Base-by-base conservation (phyloP, 129 eudicot genomes). In the Flaveria linearis region DNA sequence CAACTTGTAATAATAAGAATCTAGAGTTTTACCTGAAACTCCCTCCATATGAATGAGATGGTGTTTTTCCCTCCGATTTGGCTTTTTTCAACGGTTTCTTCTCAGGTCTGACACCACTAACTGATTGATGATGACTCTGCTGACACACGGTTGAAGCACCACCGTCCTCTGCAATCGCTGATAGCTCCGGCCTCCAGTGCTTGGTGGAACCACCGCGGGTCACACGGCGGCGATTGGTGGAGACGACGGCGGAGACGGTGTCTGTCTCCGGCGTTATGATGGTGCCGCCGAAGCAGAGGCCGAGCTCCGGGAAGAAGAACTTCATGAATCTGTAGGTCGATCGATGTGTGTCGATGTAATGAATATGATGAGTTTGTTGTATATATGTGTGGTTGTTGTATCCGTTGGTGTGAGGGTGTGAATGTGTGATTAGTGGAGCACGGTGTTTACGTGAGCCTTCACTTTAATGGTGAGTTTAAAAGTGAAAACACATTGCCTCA, bases 161-260 rank as follows among this genome's bases (percentile, higher is more conserved):
- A 8, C 84, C 73, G 25, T 86, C 86, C 57, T 89, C 94, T n/a
- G 85, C 67, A 23, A 89, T 89, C 18, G 69, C 87, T 2, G 79
- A 65, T 43, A 89, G 91, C 78, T 66, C 84, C 61, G 94, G 94
- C 60, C 78, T 80, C 94, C 94, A 89, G 30, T 83, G 68, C 30
- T 60, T 69, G 64, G 81, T 1, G 7, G 78, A 57, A 36, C 68
- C 78, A 62, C 57, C 57, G 33, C 61, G 84, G 25, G 14, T 74
- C 46, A 60, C 64, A 33, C 82, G 86, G 15, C 77, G 53, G 73
- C 82, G 73, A 42, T 39, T 84, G 30, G 82, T 57, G 30, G 87
- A 10, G 68, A 72, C 80, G 58, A 61, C 36, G 15, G 53, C 30
- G 81, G 83, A 42, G 83, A 55, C 70, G 60, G 87, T 69, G 42